Percentiles rank a stretch among this genome's conserved stretches.
Evolutionary conservation across 2,329 filamentous ascomycete genomes (phyloP).

Genomic region (Scorias spongiosa): DNA sequence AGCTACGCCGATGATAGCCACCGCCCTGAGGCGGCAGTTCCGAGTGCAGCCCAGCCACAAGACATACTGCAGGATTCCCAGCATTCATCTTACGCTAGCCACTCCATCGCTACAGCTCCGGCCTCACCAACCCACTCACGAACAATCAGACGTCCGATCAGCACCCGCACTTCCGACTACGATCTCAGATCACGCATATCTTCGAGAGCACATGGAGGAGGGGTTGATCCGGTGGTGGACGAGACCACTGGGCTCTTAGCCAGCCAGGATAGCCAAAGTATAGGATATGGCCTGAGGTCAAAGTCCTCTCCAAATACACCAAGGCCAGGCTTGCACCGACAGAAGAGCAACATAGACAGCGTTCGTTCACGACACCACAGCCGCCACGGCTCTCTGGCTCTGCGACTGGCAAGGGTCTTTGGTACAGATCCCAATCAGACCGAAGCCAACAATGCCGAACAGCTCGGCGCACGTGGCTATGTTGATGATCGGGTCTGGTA

Average conservation of each 20-base stretch:
- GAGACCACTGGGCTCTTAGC: constrained; percentile 35
- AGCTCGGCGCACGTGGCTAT: constrained; percentile 47
- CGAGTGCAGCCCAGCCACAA: neutral
- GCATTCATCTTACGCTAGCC: neutral
- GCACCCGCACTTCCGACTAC: constrained; percentile 17
- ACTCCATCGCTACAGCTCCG: constrained; percentile 18
- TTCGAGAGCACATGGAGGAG: constrained; percentile 6
- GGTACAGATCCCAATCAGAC: constrained; percentile 7
- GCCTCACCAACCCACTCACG: constrained; percentile 15
- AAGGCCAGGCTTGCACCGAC: constrained; percentile 15
- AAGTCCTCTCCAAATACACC: constrained; percentile 13
- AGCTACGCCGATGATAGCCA: neutral
- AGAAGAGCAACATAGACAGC: constrained; percentile 18
- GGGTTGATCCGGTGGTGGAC: constrained; percentile 15
- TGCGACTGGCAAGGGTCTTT: constrained; percentile 13
- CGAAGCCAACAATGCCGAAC: constrained; percentile 16
- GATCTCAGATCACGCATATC: constrained; percentile 18
- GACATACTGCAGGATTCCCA: neutral
- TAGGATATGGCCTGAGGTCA: constrained; percentile 10
- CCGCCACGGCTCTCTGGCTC: constrained; percentile 32
- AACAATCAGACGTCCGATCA: constrained; percentile 7
- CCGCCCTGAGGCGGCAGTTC: neutral
- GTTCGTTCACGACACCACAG: constrained; percentile 26
- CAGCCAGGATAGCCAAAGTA: constrained; percentile 17
- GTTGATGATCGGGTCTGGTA: constrained; percentile 91